Evolutionary conservation across 2,329 filamentous ascomycete genomes (phyloP), one percentile per base, ranked within the genome.

Genomic region (Leptographium flavum): DNA sequence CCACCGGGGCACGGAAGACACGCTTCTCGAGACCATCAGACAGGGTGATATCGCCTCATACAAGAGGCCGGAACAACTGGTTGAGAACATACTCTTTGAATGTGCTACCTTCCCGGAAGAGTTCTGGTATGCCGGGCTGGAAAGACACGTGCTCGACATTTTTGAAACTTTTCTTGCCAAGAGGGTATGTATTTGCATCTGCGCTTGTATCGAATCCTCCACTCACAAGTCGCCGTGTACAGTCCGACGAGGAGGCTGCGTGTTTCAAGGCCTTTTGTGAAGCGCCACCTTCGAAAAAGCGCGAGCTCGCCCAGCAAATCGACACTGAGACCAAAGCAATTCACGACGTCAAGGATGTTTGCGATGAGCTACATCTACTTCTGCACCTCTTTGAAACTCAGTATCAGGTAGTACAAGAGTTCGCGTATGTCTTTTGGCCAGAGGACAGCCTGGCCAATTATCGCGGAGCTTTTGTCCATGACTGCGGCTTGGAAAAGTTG

Each of bases 41-140:
- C 33, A 33, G 17, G 25, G 42, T 3, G 8, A 9, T 13, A 39
- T 39, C 10, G 10, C 1, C 23, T 32, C 13, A 5, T 44, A 32
- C 19, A 39, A 2, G 17, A 37, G 17, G 3, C 42, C 42, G 14
- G 28, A 39, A 5, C 17, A 44, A 21, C 42, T 44, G 2, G 25
- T 44, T n/a, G 42, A 39, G 13, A 30, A 44, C 8, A 44, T 44
- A 6, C 27, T 44, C 22, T 44, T n/a, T 10, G 14, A 44, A 23
- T 37, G 31, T n/a, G 42, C n/a, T 27, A 44, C 27, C 19, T 44
- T 44, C 10, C 17, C 15, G 9, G 42, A 44, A 19, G 27, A 38
- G 19, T 44, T 39, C n/a, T 17, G 25, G 27, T 11, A 32, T 21
- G 42, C 42, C 5, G 42, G 42, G 2, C 14, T 44, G 6, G 42